These are phyloP conservation scores for Terana coerulea DNA, from an alignment of 768 basidiomycete species.

Conservation along the genomic window DNA sequence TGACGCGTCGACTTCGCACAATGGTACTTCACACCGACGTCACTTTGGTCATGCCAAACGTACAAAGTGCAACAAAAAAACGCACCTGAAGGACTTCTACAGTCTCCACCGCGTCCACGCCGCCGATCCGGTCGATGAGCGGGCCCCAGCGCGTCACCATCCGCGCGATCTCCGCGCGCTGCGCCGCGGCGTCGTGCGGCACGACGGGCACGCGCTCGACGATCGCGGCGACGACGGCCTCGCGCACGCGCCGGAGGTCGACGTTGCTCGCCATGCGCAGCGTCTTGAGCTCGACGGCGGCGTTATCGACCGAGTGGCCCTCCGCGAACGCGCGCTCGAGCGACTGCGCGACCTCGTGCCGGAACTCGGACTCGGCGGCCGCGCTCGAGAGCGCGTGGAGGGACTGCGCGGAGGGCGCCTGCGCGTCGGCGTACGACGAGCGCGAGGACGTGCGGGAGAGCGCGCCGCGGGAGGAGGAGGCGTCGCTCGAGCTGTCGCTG, in stretches of 20 bases:
- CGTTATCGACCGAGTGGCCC: constrained; percentile 88
- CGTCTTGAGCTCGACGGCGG: constrained; percentile 91
- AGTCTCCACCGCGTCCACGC: constrained; percentile 79
- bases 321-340: constrained; percentile 92
- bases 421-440: constrained; percentile 40
- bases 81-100: constrained; percentile 73
- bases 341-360: constrained; percentile 72
- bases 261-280: constrained; percentile 97
- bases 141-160: constrained; percentile 79
- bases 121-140: constrained; percentile 77
- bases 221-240: constrained; percentile 84
- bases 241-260: constrained; percentile 75
- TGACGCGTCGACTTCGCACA: constrained; percentile 61
- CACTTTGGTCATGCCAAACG: not conserved
- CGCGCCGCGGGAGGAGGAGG: constrained; percentile 31
- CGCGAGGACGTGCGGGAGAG: constrained; percentile 45
- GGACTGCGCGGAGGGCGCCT: constrained; percentile 34
- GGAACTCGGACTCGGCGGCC: constrained; percentile 64
- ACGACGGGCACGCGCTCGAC: constrained; percentile 68
- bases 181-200: constrained; percentile 48
- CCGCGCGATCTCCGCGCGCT: constrained; percentile 60
- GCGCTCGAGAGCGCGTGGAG: constrained; percentile 38
- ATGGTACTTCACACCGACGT: constrained; percentile 44
- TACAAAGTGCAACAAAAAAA: not conserved
- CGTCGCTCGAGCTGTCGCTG: constrained; percentile 35